These are phyloP conservation scores for Hypoxylon sp. DNA, from an alignment of 2,329 filamentous ascomycete genomes.

Conservation along the genomic window DNA sequence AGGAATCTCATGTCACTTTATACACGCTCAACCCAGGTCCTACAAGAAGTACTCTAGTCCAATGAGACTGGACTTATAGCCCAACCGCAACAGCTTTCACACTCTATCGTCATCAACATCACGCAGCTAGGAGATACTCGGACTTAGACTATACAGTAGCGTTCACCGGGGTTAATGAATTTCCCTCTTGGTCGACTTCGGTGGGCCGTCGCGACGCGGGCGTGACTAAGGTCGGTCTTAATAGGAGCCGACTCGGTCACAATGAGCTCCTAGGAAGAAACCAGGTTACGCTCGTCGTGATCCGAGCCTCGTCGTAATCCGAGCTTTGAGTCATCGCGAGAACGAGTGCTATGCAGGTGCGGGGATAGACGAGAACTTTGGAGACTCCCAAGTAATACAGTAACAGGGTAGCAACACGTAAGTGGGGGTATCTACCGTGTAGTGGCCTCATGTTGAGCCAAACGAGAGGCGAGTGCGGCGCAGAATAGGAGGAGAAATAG, in stretches of 20 bases:
- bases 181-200: not conserved
- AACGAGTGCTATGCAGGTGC: too few species aligned
- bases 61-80: not conserved
- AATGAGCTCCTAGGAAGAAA: not conserved
- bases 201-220: not conserved
- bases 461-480: too few species aligned
- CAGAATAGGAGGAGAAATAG: too few species aligned
- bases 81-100: not conserved
- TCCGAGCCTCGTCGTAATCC: too few species aligned
- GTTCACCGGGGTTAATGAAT: slow-evolving; percentile 7
- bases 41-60: not conserved
- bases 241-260: not conserved
- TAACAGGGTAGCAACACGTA: too few species aligned
- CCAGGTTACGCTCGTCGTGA: too few species aligned
- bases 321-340: too few species aligned
- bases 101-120: not conserved
- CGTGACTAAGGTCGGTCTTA: not conserved
- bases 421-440: too few species aligned
- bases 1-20: slow-evolving; percentile 4
- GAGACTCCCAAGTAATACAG: too few species aligned
- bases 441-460: too few species aligned
- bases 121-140: slow-evolving; percentile 2
- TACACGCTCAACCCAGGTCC: not conserved
- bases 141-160: slow-evolving; percentile 1
- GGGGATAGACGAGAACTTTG: too few species aligned